Evolutionary conservation across 1,284 basidiomycete genomes (phyloP).

Genomic region (Vanrija sp.): DNA sequence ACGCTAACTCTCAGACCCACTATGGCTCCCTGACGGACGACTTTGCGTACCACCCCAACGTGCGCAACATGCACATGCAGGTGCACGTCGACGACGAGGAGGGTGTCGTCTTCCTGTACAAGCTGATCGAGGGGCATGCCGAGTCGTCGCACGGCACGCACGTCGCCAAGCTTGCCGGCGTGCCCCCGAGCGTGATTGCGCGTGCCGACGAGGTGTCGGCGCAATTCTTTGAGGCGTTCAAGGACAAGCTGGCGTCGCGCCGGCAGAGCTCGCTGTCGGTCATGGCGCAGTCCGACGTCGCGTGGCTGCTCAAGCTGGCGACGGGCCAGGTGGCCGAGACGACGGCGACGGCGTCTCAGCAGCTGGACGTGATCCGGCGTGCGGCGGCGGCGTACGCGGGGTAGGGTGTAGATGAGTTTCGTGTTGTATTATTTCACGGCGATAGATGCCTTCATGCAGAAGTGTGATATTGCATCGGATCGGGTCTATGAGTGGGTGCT

Average conservation of each 20-base stretch:
- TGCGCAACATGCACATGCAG: constrained; percentile 90
- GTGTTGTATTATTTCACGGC: neutral
- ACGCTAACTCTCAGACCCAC: constrained; percentile 40
- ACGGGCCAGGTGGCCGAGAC: constrained; percentile 9
- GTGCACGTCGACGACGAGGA: constrained; percentile 87
- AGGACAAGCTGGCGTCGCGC: constrained; percentile 64
- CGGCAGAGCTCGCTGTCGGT: constrained; percentile 66
- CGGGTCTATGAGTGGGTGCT: too few relatives aligned
- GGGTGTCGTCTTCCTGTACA: constrained; percentile 90
- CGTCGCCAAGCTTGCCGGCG: constrained; percentile 80
- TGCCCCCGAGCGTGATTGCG: constrained; percentile 64
- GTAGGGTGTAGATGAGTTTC: neutral
- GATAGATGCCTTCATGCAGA: too few relatives aligned
- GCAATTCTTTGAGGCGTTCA: constrained; percentile 82
- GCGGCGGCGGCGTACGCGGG: constrained; percentile 9
- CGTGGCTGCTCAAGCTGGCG: constrained; percentile 56
- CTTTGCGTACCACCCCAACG: constrained; percentile 78
- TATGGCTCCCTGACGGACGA: constrained; percentile 50
- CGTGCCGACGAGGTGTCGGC: constrained; percentile 81
- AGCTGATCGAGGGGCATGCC: constrained; percentile 82
- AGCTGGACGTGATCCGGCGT: constrained; percentile 31
- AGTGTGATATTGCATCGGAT: too few relatives aligned
- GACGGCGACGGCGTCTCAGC: constrained; percentile 18
- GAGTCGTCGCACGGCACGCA: constrained; percentile 90
- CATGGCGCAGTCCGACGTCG: constrained; percentile 79